A percentile compares a stretch with the other conserved stretches of the same genome.
These are phyloP conservation scores for Neurospora pannonica DNA, from an alignment of 495 filamentous ascomycete genomes.

Conservation along the genomic window DNA sequence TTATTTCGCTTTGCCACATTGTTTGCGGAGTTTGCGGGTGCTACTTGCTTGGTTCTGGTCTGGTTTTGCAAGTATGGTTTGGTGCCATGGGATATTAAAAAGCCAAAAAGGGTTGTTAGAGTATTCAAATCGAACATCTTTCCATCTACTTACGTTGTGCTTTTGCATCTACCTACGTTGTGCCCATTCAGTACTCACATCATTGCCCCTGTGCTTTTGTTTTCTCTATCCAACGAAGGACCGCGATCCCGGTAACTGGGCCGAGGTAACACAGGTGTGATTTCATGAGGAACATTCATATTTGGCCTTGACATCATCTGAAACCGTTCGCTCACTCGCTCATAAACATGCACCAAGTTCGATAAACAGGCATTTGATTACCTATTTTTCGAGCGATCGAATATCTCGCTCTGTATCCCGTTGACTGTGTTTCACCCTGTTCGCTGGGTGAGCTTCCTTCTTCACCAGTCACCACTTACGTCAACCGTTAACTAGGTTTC, in stretches of 20 bases:
- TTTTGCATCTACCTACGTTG: no score
- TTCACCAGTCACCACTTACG: not conserved
- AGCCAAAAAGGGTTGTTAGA: not conserved
- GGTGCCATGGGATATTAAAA: not conserved
- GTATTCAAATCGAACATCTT: not conserved
- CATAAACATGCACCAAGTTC: not conserved
- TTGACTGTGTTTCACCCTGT: not conserved
- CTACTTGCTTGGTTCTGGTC: not conserved
- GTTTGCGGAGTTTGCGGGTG: not conserved
- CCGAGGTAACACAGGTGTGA: no score
- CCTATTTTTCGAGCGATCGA: not conserved
- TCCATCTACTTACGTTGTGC: no score
- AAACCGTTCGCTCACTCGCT: not conserved
- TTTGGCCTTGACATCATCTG: not conserved
- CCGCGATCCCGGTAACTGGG: no score
- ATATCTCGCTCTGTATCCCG: not conserved
- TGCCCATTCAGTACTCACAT: no score
- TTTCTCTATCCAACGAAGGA: no score
- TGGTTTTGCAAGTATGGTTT: not conserved
- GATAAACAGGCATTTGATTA: not conserved
- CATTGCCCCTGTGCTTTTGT: no score
- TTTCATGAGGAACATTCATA: not conserved
- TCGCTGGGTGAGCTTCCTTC: not conserved
- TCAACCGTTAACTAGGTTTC: not conserved
- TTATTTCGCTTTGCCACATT: not conserved